Conservation (phyloP, 768 basidiomycete genomes). For the Leccinum truebloodii region DNA sequence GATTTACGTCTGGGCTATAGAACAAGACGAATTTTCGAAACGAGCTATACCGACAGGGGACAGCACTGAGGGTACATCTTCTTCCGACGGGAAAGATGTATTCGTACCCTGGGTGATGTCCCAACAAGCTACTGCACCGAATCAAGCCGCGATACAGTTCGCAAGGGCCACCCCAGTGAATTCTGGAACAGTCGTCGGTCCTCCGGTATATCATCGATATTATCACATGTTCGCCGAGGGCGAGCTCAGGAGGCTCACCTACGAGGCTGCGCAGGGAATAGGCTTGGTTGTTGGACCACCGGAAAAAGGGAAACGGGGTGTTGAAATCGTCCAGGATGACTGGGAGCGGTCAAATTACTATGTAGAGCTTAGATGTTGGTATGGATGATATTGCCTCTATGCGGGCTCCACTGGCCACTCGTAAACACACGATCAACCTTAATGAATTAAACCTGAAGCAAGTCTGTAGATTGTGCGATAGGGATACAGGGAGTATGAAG, state of each 20-base stretch:
- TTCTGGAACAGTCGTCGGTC: slow-evolving; percentile 5
- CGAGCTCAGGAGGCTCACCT: slow-evolving; percentile 67
- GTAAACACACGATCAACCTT: not conserved
- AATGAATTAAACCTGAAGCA: slow-evolving; percentile 12
- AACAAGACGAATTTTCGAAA: slow-evolving; percentile 87
- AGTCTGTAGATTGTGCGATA: slow-evolving; percentile 26
- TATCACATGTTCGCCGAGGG: slow-evolving; percentile 93
- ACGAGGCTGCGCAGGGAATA: slow-evolving; percentile 60
- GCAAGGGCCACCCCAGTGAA: not conserved
- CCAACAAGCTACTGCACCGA: slow-evolving; percentile 29
- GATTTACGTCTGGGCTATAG: slow-evolving; percentile 96
- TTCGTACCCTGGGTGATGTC: slow-evolving; percentile 87
- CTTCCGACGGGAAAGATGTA: slow-evolving; percentile 67
- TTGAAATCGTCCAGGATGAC: slow-evolving; percentile 70
- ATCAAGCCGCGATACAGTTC: slow-evolving; percentile 14
- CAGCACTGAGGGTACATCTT: not conserved
- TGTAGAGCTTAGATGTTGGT: slow-evolving; percentile 73
- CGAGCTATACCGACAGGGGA: slow-evolving; percentile 51
- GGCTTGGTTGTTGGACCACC: slow-evolving; percentile 51
- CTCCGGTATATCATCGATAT: slow-evolving; percentile 75
- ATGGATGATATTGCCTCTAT: slow-evolving; percentile 24
- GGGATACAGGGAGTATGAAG: slow-evolving; percentile 34
- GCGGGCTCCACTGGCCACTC: slow-evolving; percentile 3
- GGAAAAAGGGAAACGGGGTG: slow-evolving; percentile 38
- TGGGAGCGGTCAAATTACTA: slow-evolving; percentile 93